These are phyloP conservation scores for Capsella rubella DNA, from an alignment of 441 rosid species.

Conservation along the genomic window DNA sequence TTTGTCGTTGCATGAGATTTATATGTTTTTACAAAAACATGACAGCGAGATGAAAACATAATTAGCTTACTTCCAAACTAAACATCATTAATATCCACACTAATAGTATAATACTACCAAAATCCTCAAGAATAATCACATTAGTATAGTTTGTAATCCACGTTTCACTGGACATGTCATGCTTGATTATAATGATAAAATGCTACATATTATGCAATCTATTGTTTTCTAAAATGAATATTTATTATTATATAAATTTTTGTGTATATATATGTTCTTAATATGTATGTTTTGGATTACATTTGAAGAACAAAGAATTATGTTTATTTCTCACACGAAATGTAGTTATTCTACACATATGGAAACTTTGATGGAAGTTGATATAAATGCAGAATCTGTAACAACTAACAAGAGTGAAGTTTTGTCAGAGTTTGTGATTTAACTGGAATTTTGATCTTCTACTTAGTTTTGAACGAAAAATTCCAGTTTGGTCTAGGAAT, in stretches of 20 bases:
- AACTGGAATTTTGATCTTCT: not conserved
- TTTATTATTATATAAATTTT: too few species aligned
- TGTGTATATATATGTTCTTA: too few species aligned
- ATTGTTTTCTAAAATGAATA: too few species aligned
- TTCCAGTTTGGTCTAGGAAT: not conserved
- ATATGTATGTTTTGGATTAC: too few species aligned
- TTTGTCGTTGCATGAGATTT: not conserved
- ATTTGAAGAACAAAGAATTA: too few species aligned
- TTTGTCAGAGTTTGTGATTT: not conserved
- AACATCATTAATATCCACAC: not conserved
- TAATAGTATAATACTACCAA: not conserved
- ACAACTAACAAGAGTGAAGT: not conserved
- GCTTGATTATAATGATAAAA: too few species aligned
- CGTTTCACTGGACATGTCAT: too few species aligned
- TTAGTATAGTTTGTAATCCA: not conserved
- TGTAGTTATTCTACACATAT: too few species aligned
- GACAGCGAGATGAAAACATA: not conserved
- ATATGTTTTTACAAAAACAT: not conserved
- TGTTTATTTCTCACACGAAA: too few species aligned
- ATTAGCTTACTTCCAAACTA: not conserved
- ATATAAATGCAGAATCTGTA: not conserved
- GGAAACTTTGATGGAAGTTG: not conserved
- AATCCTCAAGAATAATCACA: too few species aligned
- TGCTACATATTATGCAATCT: too few species aligned
- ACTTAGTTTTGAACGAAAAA: not conserved